These are phyloP conservation scores for Paspalum vaginatum DNA, from an alignment of 176 grass and related monocot genomes.

Conservation along the genomic window DNA sequence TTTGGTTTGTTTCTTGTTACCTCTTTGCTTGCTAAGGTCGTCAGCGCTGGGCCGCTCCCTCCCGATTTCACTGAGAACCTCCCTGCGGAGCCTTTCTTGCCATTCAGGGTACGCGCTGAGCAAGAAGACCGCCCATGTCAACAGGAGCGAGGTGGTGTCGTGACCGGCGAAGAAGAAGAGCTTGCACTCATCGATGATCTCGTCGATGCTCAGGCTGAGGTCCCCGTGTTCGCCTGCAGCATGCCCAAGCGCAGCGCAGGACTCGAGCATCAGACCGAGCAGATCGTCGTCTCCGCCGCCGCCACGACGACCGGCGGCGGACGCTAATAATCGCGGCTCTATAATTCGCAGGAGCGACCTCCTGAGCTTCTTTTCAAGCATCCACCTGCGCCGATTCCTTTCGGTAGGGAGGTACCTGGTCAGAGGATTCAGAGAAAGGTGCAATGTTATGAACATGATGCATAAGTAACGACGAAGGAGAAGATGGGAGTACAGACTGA, in stretches of 20 bases:
- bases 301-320: too few relatives aligned
- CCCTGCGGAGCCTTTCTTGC: conserved; percentile 65
- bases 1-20: too few relatives aligned
- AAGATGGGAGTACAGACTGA: too few relatives aligned
- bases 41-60: too few relatives aligned
- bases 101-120: conserved; percentile 48
- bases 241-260: too few relatives aligned
- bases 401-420: background rate
- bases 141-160: conserved; percentile 54
- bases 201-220: conserved; percentile 50
- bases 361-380: conserved; percentile 51
- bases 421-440: too few relatives aligned
- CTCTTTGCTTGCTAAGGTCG: too few relatives aligned
- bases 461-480: too few relatives aligned
- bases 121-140: conserved; percentile 65
- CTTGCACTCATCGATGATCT: conserved; percentile 74
- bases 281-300: conserved; percentile 55
- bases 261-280: conserved; percentile 69
- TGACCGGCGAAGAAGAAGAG: conserved; percentile 65
- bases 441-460: too few relatives aligned
- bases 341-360: conserved; percentile 43
- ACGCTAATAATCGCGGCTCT: conserved; percentile 23
- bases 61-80: too few relatives aligned
- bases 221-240: too few relatives aligned
- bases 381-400: conserved; percentile 1